Evolutionary conservation across 768 basidiomycete species (phyloP), one percentile per base, ranked within the genome.

Genomic region (Kwoniella sp.): DNA sequence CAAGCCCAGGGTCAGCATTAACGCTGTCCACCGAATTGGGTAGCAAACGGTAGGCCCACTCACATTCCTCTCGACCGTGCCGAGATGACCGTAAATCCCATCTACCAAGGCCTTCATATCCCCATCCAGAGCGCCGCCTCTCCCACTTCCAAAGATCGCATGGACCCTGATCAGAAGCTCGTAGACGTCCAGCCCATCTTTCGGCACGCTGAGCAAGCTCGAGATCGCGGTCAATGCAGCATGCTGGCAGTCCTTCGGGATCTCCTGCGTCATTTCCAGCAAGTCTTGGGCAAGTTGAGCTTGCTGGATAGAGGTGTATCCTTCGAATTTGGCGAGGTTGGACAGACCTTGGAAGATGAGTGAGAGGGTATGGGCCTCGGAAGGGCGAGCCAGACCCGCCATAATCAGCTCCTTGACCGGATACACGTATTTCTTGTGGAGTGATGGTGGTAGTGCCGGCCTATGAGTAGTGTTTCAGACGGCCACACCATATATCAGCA

Each of bases 51-150:
- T n/a, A n/a, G n/a, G n/a, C n/a, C 20, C 4, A 69, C 75, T 73
- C 55, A 76, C 75, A 71, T 74, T 73, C 30, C 75, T 52, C 63
- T 76, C 75, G 13, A 76, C 73, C n/a, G 73, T 74, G 1, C 75
- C 75, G 20, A 76, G 41, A 65, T 76, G 73, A 4, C 75, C 75
- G 66, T 74, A 74, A 20, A 76, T 71, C 37, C 67, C 71, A 54
- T 69, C 58, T 1, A 73, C 75, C 30, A 74, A 57, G 28, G 70
- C 71, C 53, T 76, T 76, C 17, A 73, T 48, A 63, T 76, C 75
- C n/a, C 53, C 48, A 48, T 76, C 71, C 12, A 76, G 50, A 22
- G 34, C 55, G 3, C 37, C 38, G 1, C 63, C 63, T 26, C 50
- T 63, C 23, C 41, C 34, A 41, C 67, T 62, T 12, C 71, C 73